Evolutionary conservation across 768 basidiomycete species (phyloP), one percentile per base, ranked within the genome.

Genomic region (Leccinum variicolor): DNA sequence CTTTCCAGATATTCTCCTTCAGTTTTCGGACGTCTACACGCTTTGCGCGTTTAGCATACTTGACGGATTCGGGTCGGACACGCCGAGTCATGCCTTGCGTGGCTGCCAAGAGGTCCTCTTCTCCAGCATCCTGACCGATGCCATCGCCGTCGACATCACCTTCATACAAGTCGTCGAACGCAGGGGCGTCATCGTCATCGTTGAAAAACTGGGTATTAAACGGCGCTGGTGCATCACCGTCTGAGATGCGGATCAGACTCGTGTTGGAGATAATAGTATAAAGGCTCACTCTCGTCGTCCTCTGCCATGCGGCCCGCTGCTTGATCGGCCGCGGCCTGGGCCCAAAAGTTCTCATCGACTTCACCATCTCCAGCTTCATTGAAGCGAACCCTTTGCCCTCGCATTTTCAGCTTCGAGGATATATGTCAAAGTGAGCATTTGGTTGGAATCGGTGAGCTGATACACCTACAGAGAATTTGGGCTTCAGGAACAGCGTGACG

Each of bases 141-240:
- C 76, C 81, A 54, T 76, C 78, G 15, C 74, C 81, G 39, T 84
- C 77, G 25, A 74, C 79, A 48, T 84, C 83, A 31, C 73, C 78
- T 13, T 66, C 73, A 49, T 70, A 77, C 48, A 71, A 73, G 39
- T 86, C 89, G 46, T 89, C 89, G 62, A 84, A 86, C 13, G 83
- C 82, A 53, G 84, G 84, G 3, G 83, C 89, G 52, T 90, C 91
- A 59, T 94, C 94, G 58, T 91, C 92, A 57, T 97, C 94, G 61
- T 94, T 87, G 84, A 98, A 96, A 80, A 98, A 98, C 67, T 98
- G 96, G 0, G 96, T 95, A 64, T 90, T 90, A 74, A 97, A 97
- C 0, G 94, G 95, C 6, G 84, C 36, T 23, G 84, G 79, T 54
- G 76, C 82, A 33, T 80, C 86, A 48, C 78, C 77, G 9, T 67